Conservation (phyloP, 2,329 filamentous ascomycete genomes). For the Clonostachys rhizophaga region DNA sequence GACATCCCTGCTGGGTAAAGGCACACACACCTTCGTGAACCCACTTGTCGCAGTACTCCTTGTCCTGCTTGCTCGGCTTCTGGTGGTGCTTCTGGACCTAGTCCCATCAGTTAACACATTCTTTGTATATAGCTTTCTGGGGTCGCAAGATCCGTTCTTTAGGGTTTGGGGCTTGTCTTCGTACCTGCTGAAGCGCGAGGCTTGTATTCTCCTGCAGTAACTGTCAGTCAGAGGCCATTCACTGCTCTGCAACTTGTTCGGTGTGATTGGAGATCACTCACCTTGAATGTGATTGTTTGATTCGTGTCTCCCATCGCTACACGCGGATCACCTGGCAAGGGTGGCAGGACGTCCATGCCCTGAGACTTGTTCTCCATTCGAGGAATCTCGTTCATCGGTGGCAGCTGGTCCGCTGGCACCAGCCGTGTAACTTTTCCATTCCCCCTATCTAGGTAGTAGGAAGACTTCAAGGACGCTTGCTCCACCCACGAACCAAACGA, state of each 20-base stretch:
- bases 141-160: no score
- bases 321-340: slow-evolving; percentile 27
- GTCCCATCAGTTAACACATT: no score
- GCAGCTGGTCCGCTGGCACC: slow-evolving; percentile 50
- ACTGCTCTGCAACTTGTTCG: no score
- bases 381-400: slow-evolving; percentile 35
- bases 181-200: no score
- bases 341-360: slow-evolving; percentile 43
- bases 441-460: slow-evolving; percentile 48
- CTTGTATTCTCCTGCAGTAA: no score
- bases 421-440: slow-evolving; percentile 50
- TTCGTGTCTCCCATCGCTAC: slow-evolving; percentile 30
- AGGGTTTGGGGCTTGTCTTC: no score
- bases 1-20: slow-evolving; percentile 81
- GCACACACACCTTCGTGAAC: slow-evolving; percentile 80
- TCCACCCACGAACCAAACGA: background rate
- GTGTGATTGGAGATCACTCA: slow-evolving; percentile 17
- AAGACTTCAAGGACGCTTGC: slow-evolving; percentile 17
- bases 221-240: no score
- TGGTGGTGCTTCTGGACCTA: no score
- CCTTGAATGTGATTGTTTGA: slow-evolving; percentile 28
- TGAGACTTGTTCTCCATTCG: slow-evolving; percentile 25
- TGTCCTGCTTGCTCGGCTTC: slow-evolving; percentile 36
- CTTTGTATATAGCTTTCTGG: no score
- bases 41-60: slow-evolving; percentile 87